Evolutionary conservation across 768 basidiomycete genomes (phyloP).

Genomic region (Podaxis sp.): DNA sequence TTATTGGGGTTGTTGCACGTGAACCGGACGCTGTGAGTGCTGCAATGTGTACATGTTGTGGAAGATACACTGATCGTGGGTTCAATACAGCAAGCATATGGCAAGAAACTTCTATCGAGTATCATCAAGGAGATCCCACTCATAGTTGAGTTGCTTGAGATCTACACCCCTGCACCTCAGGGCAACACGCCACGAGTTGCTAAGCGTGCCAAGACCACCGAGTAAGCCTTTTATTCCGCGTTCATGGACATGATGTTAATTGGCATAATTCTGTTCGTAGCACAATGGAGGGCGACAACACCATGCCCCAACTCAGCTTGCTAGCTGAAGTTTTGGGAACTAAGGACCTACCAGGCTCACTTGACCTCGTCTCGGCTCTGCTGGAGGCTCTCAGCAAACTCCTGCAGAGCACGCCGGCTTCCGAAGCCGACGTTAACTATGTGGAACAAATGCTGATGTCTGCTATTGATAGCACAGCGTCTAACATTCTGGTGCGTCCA

Average conservation of each 20-base stretch:
- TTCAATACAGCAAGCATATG: slow-evolving; percentile 39
- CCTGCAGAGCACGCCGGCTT: slow-evolving; percentile 51
- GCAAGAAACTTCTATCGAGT: slow-evolving; percentile 49
- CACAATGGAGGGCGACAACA: slow-evolving; percentile 33
- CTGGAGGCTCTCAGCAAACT: slow-evolving; percentile 73
- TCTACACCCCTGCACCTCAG: slow-evolving; percentile 44
- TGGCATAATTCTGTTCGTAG: background rate
- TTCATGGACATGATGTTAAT: background rate
- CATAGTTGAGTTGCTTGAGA: slow-evolving; percentile 50
- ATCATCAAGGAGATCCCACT: slow-evolving; percentile 52
- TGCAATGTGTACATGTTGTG: background rate
- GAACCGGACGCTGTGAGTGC: slow-evolving; percentile 48
- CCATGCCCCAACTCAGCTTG: slow-evolving; percentile 50
- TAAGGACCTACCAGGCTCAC: slow-evolving; percentile 63
- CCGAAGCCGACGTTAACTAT: slow-evolving; percentile 70
- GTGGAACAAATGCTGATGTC: slow-evolving; percentile 84
- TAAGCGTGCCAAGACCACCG: slow-evolving; percentile 65
- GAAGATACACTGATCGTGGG: background rate
- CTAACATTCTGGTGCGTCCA: slow-evolving; percentile 50
- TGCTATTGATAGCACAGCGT: slow-evolving; percentile 67
- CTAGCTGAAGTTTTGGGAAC: slow-evolving; percentile 72
- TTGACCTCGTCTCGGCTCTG: slow-evolving; percentile 68
- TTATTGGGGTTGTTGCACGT: slow-evolving; percentile 55
- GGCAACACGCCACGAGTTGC: slow-evolving; percentile 47
- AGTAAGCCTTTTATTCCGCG: slow-evolving; percentile 38